Evolutionary conservation across 306 rosid genomes (phyloP).

Genomic region (Neltuma alba): DNA sequence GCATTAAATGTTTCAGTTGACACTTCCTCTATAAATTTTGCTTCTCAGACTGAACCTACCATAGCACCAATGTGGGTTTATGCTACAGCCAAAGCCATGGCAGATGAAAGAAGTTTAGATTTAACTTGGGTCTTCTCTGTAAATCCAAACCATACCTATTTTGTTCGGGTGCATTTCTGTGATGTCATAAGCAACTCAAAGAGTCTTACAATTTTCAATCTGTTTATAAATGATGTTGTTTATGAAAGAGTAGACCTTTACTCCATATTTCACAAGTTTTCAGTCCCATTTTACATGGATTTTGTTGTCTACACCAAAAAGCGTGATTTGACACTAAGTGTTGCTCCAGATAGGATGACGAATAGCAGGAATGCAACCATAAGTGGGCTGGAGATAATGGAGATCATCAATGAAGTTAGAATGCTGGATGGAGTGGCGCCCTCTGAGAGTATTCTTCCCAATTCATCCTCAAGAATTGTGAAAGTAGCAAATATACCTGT

Average conservation of each 20-base stretch:
- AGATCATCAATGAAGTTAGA: conserved; percentile 64
- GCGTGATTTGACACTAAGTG: conserved; percentile 66
- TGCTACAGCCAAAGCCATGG: conserved; percentile 53
- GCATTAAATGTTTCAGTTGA: conserved; percentile 46
- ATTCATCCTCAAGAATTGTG: conserved; percentile 49
- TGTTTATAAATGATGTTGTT: conserved; percentile 61
- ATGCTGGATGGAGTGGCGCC: conserved; percentile 57
- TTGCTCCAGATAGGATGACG: conserved; percentile 77
- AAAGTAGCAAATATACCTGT: conserved; percentile 48
- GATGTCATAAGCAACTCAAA: conserved; percentile 74
- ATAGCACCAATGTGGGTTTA: conserved; percentile 63
- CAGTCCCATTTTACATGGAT: conserved; percentile 63
- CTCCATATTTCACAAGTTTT: too few relatives aligned
- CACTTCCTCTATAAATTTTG: conserved; percentile 32
- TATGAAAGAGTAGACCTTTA: too few relatives aligned
- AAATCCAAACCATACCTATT: conserved; percentile 61
- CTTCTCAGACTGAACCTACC: conserved; percentile 40
- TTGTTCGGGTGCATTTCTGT: conserved; percentile 80
- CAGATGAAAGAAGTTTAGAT: not conserved
- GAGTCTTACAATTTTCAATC: conserved; percentile 65
- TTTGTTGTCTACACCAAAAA: conserved; percentile 54
- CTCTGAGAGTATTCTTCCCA: conserved; percentile 47
- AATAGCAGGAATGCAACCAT: conserved; percentile 65
- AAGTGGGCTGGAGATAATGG: conserved; percentile 84
- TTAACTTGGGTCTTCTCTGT: conserved; percentile 71